Conservation (phyloP, 2,329 filamentous ascomycete genomes). For the Penicillium sp. region DNA sequence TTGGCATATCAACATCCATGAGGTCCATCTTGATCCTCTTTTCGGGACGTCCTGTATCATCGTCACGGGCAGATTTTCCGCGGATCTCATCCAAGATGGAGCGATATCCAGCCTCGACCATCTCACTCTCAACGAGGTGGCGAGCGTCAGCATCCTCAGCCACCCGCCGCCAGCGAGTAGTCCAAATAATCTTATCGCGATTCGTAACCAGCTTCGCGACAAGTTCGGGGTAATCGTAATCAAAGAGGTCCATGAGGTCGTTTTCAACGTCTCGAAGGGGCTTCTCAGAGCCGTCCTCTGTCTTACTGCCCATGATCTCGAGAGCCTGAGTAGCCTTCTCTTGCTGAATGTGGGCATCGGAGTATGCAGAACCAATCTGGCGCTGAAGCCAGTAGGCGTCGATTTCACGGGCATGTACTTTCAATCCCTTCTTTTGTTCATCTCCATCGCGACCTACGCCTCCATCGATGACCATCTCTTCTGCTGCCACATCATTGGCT, state of each 20-base stretch:
- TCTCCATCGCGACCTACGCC: constrained; percentile 52
- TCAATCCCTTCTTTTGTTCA: constrained; percentile 54
- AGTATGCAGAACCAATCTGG: constrained; percentile 85
- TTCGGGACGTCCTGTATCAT: constrained; percentile 64
- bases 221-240: constrained; percentile 93
- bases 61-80: constrained; percentile 66
- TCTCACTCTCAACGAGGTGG: constrained; percentile 81
- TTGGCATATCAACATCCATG: constrained; percentile 85
- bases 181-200: constrained; percentile 93
- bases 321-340: constrained; percentile 88
- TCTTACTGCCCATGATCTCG: constrained; percentile 77
- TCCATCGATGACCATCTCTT: constrained; percentile 84
- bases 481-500: constrained; percentile 54
- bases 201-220: constrained; percentile 91
- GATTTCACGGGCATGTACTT: constrained; percentile 83
- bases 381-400: constrained; percentile 97
- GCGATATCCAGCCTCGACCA: constrained; percentile 84
- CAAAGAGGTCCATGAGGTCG: constrained; percentile 96
- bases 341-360: constrained; percentile 90
- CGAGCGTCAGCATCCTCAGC: constrained; percentile 77
- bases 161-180: constrained; percentile 81
- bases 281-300: constrained; percentile 77
- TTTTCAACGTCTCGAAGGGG: constrained; percentile 93
- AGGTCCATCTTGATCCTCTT: constrained; percentile 82
- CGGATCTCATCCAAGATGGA: constrained; percentile 86